phyloP scores from a whole-genome alignment of 257 asterid species.

The Salvia rosmarinus region DNA sequence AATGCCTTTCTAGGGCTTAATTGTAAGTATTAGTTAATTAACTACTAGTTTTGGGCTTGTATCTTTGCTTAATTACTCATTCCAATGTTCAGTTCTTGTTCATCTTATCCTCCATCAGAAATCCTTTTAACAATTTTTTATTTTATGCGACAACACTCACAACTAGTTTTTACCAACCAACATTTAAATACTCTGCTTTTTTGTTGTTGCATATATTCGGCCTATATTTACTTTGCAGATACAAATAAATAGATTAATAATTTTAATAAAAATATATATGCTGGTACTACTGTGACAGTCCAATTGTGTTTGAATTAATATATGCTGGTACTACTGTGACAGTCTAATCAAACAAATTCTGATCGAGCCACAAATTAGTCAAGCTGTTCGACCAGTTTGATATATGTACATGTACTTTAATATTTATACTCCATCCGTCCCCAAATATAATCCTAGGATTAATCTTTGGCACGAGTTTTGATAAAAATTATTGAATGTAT shows the following conservation, averaged over 20 bases:
- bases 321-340: too few relatives aligned
- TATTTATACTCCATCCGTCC: too few relatives aligned
- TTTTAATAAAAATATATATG: too few relatives aligned
- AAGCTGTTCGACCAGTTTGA: too few relatives aligned
- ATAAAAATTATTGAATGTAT: too few relatives aligned
- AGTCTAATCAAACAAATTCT: neutral
- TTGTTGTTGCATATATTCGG: neutral
- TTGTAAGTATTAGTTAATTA: neutral
- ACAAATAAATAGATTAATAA: too few relatives aligned
- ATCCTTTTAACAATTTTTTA: neutral
- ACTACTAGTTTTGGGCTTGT: constrained; percentile 24
- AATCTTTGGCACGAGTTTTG: too few relatives aligned
- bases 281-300: too few relatives aligned
- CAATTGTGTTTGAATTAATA: neutral
- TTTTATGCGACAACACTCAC: neutral
- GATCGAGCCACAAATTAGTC: too few relatives aligned
- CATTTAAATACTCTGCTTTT: neutral
- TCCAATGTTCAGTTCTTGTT: constrained; percentile 44
- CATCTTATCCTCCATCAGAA: constrained; percentile 38
- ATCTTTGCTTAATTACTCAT: constrained; percentile 34
- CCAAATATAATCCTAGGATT: too few relatives aligned
- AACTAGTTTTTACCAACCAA: neutral
- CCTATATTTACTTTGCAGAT: neutral
- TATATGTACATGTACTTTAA: too few relatives aligned
- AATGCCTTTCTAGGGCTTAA: constrained; percentile 38